Evolutionary conservation across 2,329 filamentous ascomycete genomes (phyloP), one percentile per base, ranked within the genome.

Genomic region (Phialemonium atrogriseum): DNA sequence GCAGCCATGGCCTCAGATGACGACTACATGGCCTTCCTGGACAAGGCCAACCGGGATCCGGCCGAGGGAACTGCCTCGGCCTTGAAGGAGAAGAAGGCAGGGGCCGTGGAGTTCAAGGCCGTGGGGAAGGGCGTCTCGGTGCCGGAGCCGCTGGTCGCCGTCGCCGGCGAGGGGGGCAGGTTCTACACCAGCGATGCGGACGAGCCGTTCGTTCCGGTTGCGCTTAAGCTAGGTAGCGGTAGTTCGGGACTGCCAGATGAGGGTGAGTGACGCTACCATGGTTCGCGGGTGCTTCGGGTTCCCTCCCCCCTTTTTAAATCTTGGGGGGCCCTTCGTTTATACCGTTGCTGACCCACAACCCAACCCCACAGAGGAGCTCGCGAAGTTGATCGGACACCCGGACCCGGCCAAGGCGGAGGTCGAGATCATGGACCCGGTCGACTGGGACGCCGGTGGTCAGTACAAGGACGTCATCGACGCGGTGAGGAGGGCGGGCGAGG

Each of bases 131-230:
- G 70, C 41, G 65, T 70, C 31, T 55, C 68, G 37, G 68, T 87
- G 32, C 84, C 87, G 6, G 56, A 62, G 30, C 57, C 60, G 4
- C 65, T 88, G 32, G 56, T 60, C 33, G 54, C 60, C 24, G 65
- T 61, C 7, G 59, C 59, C 33, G 62, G 67, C 30, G 40, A 80
- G 37, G 70, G 67, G 18, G 47, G 80, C 35, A 70, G 67, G 25
- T 78, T 80, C 50, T 94, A 91, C 55, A 57, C 73, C 11, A 91
- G 81, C 39, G 88, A 94, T 37, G 77, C 84, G 18, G 87, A 94
- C 53, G 85, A 93, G 64, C 79, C 81, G 5, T 94, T 94, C 56
- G 77, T 83, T 52, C 75, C 77, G 4, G 84, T 94, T 5, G 75
- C 71, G 32, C 54, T 94, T 43, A 68, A 65, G 42, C 84, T 71